Evolutionary conservation across 2,329 filamentous ascomycete genomes (phyloP).

Genomic region (Cladorrhinum sp.): DNA sequence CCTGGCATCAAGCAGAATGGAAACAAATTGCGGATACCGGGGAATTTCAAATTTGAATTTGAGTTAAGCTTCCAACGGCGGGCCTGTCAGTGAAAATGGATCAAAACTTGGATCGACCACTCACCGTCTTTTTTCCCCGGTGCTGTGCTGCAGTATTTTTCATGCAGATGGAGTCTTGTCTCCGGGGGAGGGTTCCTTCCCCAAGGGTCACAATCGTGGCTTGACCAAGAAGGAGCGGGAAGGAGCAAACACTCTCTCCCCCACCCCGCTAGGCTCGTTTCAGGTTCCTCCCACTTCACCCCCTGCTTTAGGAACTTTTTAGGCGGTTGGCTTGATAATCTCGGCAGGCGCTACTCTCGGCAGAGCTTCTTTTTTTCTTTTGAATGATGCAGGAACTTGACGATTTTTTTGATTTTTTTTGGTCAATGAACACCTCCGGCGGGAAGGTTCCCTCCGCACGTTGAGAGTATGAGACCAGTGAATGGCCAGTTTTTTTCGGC

Average conservation of each 20-base stretch:
- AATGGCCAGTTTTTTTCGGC: background rate
- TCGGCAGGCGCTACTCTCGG: slow-evolving; percentile 1
- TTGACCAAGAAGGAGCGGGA: background rate
- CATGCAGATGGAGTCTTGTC: background rate
- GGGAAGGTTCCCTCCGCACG: background rate
- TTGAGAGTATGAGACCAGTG: background rate
- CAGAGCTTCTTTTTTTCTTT: slow-evolving; percentile 3
- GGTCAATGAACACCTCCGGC: background rate
- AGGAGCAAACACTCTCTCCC: slow-evolving; percentile 3
- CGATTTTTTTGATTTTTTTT: background rate
- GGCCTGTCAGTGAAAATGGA: background rate
- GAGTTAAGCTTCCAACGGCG: slow-evolving; percentile 4
- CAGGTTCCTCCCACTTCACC: slow-evolving; percentile 6
- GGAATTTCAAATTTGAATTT: background rate
- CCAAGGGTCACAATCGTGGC: background rate
- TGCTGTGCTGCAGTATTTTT: background rate
- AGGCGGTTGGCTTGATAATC: background rate
- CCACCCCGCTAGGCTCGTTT: slow-evolving; percentile 23
- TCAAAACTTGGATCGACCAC: too few species aligned
- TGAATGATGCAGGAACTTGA: too few species aligned
- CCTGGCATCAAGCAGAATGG: background rate
- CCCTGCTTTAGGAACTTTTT: background rate
- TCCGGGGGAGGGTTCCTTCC: background rate
- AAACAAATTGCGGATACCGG: background rate
- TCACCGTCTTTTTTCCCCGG: slow-evolving; percentile 1